Evolutionary conservation across 148 eudicot genomes (phyloP), one percentile per base, ranked within the genome.

Genomic region (Persicaria maculosa): DNA sequence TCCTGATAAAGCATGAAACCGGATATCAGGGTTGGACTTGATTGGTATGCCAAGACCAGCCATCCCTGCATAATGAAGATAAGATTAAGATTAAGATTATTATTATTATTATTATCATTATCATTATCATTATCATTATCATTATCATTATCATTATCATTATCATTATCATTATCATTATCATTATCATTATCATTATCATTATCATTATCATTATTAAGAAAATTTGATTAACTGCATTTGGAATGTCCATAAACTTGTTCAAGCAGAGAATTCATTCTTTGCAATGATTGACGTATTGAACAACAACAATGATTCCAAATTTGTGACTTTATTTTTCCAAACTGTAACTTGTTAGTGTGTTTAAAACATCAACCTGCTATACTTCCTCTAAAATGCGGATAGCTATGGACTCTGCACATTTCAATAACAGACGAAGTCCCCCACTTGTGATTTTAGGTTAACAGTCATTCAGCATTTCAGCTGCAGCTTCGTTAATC

Each of bases 1-100:
- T 54, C 96, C 96, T 14, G 97, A 90, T 74, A 93, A 79, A 73
- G 97, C 97, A 74, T 93, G 91, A 74, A 87, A 93, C 17, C 80
- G 88, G 45, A 76, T 19, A 68, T 78, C 74, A 3, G 76, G 58
- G 53, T 76, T 79, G 48, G 85, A 77, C 52, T 44, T 53, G 1
- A 74, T 65, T 62, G 54, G 64, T 58, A 58, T 58, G 45, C 44
- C 44, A 31, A 62, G 44, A 62, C 44, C 44, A 4, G 68, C 31
- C 44, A 31, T 62, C 44, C 46, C 47, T 65, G 17, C 70, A 31
- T 10, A 25, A 25, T 62, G 1, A 62, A 62, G 44, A 62, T n/a
- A n/a, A n/a, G n/a, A n/a, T n/a, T n/a, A n/a, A n/a, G n/a, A n/a
- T n/a, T n/a, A n/a, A n/a, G n/a, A n/a, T n/a, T n/a, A n/a, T n/a